Conservation (phyloP, 345 rosid species). For the Euphorbia tirucalli region DNA sequence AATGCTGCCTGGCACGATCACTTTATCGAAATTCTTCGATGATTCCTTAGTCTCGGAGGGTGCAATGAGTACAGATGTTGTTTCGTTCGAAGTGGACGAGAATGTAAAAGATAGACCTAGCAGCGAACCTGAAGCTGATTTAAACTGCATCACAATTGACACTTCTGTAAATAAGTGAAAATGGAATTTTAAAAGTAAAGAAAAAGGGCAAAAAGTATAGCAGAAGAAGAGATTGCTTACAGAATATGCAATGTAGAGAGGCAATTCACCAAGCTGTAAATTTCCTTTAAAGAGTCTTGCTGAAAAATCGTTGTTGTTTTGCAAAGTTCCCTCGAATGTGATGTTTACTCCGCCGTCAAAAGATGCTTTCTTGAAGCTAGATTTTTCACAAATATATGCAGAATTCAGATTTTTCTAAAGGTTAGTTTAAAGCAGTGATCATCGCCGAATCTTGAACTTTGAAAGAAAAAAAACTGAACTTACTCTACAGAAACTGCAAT, state of each 20-base stretch:
- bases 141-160: slow-evolving; percentile 47
- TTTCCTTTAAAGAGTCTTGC: slow-evolving; percentile 62
- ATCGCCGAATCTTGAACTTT: no score
- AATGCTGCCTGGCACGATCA: slow-evolving; percentile 35
- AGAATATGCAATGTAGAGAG: slow-evolving; percentile 52
- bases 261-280: slow-evolving; percentile 45
- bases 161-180: no score
- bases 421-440: no score
- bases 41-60: slow-evolving; percentile 31
- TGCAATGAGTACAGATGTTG: slow-evolving; percentile 43
- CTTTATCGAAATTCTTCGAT: slow-evolving; percentile 31
- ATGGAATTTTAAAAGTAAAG: neutral
- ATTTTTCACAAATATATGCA: slow-evolving; percentile 8
- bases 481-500: slow-evolving; percentile 60
- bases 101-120: slow-evolving; percentile 58
- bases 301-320: slow-evolving; percentile 35
- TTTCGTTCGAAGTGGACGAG: slow-evolving; percentile 41
- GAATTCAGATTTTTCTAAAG: neutral
- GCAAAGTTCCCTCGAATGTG: slow-evolving; percentile 63
- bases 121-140: slow-evolving; percentile 49
- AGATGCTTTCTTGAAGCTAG: slow-evolving; percentile 56
- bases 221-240: slow-evolving; percentile 39
- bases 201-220: neutral
- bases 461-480: no score
- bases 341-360: slow-evolving; percentile 75